Conservation (phyloP, 495 filamentous ascomycete species). For the Daldinia caldariorum region DNA sequence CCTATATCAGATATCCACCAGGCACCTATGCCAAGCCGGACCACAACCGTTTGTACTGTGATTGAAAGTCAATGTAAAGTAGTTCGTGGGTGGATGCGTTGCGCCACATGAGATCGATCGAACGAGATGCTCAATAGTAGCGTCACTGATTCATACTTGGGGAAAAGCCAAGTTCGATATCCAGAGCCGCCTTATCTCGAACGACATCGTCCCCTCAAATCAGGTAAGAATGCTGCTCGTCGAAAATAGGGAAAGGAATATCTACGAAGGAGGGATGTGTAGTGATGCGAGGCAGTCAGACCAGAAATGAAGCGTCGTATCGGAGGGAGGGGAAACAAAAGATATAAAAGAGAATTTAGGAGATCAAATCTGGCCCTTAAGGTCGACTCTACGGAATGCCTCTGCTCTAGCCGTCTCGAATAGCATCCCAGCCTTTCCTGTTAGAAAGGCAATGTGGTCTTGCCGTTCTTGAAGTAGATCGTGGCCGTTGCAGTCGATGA, state of each 20-base stretch:
- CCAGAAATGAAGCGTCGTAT: conserved; percentile 22
- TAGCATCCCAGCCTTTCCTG: conserved; percentile 72
- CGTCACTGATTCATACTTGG: conserved; percentile 33
- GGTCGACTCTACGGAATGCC: conserved; percentile 88
- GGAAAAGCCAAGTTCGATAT: conserved; percentile 31
- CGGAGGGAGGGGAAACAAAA: conserved; percentile 26
- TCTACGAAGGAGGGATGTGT: conserved; percentile 39
- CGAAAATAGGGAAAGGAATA: conserved; percentile 16
- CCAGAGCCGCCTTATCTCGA: conserved; percentile 23
- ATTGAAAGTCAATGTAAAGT: conserved; percentile 40
- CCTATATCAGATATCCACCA: conserved; percentile 21
- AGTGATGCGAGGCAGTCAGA: conserved; percentile 24
- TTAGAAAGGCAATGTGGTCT: conserved; percentile 76
- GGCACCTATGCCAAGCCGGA: conserved; percentile 20
- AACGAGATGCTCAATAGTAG: conserved; percentile 27
- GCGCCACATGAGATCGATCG: conserved; percentile 28
- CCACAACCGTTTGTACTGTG: conserved; percentile 26
- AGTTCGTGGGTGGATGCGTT: conserved; percentile 16
- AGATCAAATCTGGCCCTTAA: conserved; percentile 93
- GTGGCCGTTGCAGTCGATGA: conserved; percentile 78
- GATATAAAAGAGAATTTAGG: conserved; percentile 27
- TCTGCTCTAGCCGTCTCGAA: conserved; percentile 77
- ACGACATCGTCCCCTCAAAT: conserved; percentile 24
- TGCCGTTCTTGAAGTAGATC: conserved; percentile 81
- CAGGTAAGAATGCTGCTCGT: conserved; percentile 16